Percentiles rank a stretch among this genome's conserved stretches.
Evolutionary conservation across 257 asterid species (phyloP).

Genomic region (Solanum tacnaense): DNA sequence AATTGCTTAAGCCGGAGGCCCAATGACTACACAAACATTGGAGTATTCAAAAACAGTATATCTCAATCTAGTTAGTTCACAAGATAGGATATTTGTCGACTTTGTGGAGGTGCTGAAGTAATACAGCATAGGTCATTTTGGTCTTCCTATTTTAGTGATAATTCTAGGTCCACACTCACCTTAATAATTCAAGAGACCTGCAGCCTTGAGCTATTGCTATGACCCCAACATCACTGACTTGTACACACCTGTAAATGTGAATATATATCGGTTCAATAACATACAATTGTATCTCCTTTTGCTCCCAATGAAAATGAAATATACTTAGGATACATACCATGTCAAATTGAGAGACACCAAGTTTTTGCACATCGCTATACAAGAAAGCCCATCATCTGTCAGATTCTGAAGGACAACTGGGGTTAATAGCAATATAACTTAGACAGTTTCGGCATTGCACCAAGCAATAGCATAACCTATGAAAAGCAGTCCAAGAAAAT

Average conservation of each 20-base stretch:
- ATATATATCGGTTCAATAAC: slow-evolving; percentile 5
- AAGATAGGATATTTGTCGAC: neutral
- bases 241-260: slow-evolving; percentile 56
- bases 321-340: slow-evolving; percentile 38
- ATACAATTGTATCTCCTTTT: neutral
- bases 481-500: neutral
- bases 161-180: slow-evolving; percentile 27
- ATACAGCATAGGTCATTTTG: neutral
- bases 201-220: slow-evolving; percentile 69
- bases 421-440: slow-evolving; percentile 4
- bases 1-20: neutral
- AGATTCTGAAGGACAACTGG: slow-evolving; percentile 45
- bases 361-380: slow-evolving; percentile 70
- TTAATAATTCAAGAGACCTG: slow-evolving; percentile 64
- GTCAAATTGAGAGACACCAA: slow-evolving; percentile 63
- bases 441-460: neutral
- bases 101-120: neutral
- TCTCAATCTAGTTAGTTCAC: neutral
- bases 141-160: neutral
- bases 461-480: neutral
- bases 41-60: neutral
- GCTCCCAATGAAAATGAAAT: neutral
- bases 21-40: neutral
- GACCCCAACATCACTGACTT: slow-evolving; percentile 69
- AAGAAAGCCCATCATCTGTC: slow-evolving; percentile 73